Evolutionary conservation across 2,329 filamentous ascomycete genomes (phyloP), one percentile per base, ranked within the genome.

Genomic region (Aureobasidium sp.): DNA sequence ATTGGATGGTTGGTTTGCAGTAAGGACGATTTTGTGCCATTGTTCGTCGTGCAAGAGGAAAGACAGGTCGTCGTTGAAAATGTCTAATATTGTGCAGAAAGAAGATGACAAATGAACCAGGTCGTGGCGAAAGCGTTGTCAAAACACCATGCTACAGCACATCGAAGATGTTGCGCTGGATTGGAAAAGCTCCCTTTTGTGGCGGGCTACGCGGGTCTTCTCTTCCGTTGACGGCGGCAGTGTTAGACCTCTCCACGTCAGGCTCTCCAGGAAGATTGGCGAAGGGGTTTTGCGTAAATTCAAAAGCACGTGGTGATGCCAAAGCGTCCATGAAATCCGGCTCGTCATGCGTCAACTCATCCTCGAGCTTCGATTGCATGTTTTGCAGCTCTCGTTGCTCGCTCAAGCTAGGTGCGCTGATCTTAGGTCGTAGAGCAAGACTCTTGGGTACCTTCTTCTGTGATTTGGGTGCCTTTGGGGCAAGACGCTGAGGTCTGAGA

Each of bases 141-240:
- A 4, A 29, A 9, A 33, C 15, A 33, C 33, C n/a, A 17, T 29
- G 6, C 81, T 80, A 91, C 73, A 92, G 77, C 57, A 91, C 78
- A 69, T 91, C 88, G 71, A 90, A 87, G 68, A 93, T 93, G 63
- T 87, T 91, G 62, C 89, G 81, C 57, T 86, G 84, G 64, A 93
- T 91, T 3, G 89, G 87, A 62, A 84, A 85, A 71, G 88, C 87
- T 42, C 89, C 88, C 68, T 83, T 84, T 14, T 87, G 89, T 0
- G 88, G 86, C 17, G 89, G 89, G 71, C 88, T 91, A 67, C 89
- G 78, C 15, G 89, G 89, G 70, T 92, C 88, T 15, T 78, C 79
- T 12, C 82, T 80, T 62, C 86, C 84, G 68, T 78, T 76, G 8
- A 77, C 76, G 60, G 78, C 61, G 77, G 75, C 52, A 77, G 75